Evolutionary conservation across 2,329 filamentous ascomycete species (phyloP).

Genomic region (Aspergillus sp.): DNA sequence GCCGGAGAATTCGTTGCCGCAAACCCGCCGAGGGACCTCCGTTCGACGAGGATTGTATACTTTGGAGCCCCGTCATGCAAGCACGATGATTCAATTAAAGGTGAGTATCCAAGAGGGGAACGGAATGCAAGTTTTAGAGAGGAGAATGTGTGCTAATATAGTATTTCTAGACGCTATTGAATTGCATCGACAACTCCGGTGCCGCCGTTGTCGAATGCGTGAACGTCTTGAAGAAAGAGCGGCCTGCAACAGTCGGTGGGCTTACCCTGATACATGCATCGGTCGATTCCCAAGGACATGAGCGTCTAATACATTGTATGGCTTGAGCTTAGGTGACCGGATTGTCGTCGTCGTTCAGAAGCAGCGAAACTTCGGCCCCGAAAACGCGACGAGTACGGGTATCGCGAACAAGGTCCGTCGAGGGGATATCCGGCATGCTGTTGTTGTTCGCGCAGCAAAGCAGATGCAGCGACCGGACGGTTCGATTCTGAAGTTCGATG

Average conservation of each 20-base stretch:
- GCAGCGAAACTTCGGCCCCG: conserved; percentile 68
- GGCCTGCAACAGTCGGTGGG: conserved; percentile 74
- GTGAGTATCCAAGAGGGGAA: conserved; percentile 24
- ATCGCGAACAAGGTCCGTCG: conserved; percentile 89
- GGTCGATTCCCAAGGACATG: neutral
- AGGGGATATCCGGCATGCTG: conserved; percentile 91
- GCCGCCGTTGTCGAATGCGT: conserved; percentile 95
- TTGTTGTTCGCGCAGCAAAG: conserved; percentile 86
- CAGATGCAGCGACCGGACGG: conserved; percentile 81
- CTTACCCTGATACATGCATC: neutral
- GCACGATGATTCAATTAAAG: conserved; percentile 88
- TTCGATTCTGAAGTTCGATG: conserved; percentile 84
- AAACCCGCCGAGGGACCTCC: neutral
- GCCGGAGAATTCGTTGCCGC: conserved; percentile 10
- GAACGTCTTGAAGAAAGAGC: conserved; percentile 85
- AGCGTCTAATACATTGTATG: no score
- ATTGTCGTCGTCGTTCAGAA: conserved; percentile 98
- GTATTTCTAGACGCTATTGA: conserved; percentile 71
- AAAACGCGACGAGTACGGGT: conserved; percentile 63
- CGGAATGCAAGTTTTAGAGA: no score
- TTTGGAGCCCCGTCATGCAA: conserved; percentile 20
- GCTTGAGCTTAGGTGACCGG: conserved; percentile 62
- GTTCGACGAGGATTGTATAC: neutral
- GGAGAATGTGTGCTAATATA: conserved; percentile 4
- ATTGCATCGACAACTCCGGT: conserved; percentile 99